Evolutionary conservation across 495 filamentous ascomycete species (phyloP).

Genomic region (Penicillium desertorum): DNA sequence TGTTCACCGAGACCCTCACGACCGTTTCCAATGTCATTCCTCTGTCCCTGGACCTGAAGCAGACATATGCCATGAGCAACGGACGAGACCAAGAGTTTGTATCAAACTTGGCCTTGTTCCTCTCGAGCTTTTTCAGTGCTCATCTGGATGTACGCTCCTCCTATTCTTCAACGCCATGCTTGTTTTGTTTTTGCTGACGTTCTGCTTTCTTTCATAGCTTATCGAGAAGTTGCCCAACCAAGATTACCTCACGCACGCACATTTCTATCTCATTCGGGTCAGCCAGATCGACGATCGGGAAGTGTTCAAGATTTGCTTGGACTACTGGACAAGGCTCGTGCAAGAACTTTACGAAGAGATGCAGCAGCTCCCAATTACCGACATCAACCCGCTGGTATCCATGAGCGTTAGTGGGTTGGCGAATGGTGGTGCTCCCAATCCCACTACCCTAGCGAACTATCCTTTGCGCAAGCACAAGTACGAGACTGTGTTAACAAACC

Average conservation of each 20-base stretch:
- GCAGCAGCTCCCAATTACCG: constrained; percentile 88
- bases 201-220: constrained; percentile 52
- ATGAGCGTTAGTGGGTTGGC: constrained; percentile 69
- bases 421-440: constrained; percentile 82
- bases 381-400: constrained; percentile 81
- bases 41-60: constrained; percentile 80
- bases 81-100: constrained; percentile 96
- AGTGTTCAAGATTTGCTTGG: constrained; percentile 98
- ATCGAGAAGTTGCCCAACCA: constrained; percentile 93
- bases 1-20: constrained; percentile 95
- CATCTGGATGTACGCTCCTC: constrained; percentile 71
- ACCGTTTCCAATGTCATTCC: constrained; percentile 89
- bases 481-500: constrained; percentile 84
- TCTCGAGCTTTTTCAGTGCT: constrained; percentile 92
- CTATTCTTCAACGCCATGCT: neutral
- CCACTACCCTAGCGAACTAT: constrained; percentile 75
- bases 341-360: constrained; percentile 98
- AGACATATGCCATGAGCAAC: constrained; percentile 85
- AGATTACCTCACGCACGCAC: constrained; percentile 90
- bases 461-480: constrained; percentile 98
- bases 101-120: constrained; percentile 91
- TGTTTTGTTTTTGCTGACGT: constrained; percentile 5
- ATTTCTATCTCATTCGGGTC: constrained; percentile 97
- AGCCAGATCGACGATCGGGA: constrained; percentile 98
- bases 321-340: constrained; percentile 99